Evolutionary conservation across 176 grass and related monocot species (phyloP).

Genomic region (Puccinellia tenuiflora): DNA sequence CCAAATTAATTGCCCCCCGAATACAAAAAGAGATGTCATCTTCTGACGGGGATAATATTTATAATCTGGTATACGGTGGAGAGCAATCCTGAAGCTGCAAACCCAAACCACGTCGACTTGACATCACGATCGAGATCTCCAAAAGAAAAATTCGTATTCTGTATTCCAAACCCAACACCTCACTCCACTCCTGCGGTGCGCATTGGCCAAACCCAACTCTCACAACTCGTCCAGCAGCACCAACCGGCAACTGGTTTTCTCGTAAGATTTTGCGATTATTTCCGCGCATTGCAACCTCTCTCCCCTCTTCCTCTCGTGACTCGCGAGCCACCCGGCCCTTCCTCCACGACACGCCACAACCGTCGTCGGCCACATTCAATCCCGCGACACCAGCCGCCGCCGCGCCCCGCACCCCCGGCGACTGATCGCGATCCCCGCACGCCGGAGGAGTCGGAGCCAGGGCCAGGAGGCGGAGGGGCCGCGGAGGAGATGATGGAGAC

Average conservation of each 20-base stretch:
- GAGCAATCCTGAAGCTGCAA: no score
- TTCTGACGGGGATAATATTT: no score
- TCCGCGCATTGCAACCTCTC: neutral
- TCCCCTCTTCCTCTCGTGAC: neutral
- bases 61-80: no score
- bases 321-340: neutral
- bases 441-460: neutral
- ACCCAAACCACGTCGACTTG: no score
- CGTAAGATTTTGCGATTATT: neutral
- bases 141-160: no score
- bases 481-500: constrained; percentile 37
- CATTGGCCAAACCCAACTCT: constrained; percentile 16
- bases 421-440: constrained; percentile 10
- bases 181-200: neutral
- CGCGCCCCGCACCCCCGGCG: neutral
- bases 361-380: constrained; percentile 41
- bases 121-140: no score
- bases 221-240: constrained; percentile 14
- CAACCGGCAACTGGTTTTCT: neutral
- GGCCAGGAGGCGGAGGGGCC: neutral
- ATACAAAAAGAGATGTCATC: no score
- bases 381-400: constrained; percentile 6
- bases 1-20: no score
- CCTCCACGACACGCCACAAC: constrained; percentile 28
- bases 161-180: constrained; percentile 23